phyloP scores from a whole-genome alignment of 306 rosid genomes.

The Trifolium pratense region DNA sequence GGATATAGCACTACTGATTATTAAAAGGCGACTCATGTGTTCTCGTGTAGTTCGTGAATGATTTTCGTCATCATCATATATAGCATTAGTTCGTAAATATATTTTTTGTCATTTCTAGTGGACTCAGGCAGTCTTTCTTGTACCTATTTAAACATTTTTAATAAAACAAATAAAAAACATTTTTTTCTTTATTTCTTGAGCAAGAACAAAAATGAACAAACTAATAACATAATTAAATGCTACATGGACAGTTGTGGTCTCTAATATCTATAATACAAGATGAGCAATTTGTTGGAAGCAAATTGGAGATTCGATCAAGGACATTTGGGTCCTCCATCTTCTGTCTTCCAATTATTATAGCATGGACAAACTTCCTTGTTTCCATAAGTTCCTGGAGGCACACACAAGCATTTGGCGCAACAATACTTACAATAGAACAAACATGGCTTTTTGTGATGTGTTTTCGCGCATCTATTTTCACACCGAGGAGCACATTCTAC shows the following conservation, averaged over 20 bases:
- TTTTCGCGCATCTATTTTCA: constrained; percentile 61
- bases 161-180: too few relatives aligned
- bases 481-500: constrained; percentile 66
- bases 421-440: constrained; percentile 70
- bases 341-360: constrained; percentile 76
- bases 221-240: not conserved
- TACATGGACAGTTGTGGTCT: not conserved
- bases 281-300: not conserved
- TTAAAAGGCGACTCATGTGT: too few relatives aligned
- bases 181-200: constrained; percentile 3
- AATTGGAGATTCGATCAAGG: constrained; percentile 47
- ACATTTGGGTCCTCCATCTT: constrained; percentile 76
- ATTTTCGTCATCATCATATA: too few relatives aligned
- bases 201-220: not conserved
- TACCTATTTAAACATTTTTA: too few relatives aligned
- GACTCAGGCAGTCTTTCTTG: too few relatives aligned
- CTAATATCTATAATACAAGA: not conserved
- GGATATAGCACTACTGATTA: too few relatives aligned
- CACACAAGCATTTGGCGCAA: constrained; percentile 69
- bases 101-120: too few relatives aligned
- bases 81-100: too few relatives aligned
- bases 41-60: too few relatives aligned
- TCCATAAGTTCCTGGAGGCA: constrained; percentile 77
- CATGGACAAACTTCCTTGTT: constrained; percentile 74
- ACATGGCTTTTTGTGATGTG: constrained; percentile 71